phyloP scores from a whole-genome alignment of 306 rosid species.

The Sindora glabra region DNA sequence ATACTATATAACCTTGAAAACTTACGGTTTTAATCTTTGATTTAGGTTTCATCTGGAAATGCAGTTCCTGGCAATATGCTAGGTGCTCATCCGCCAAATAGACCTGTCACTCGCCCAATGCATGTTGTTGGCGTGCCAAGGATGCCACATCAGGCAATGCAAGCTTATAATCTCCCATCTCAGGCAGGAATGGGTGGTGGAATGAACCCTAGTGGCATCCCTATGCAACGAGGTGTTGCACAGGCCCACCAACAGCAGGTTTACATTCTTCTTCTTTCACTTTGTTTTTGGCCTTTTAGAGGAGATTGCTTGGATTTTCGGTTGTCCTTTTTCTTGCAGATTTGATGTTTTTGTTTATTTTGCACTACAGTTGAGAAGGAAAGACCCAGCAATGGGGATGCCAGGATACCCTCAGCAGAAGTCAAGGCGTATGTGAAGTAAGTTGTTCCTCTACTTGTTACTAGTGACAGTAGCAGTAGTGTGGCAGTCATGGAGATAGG shows the following conservation, averaged over 20 bases:
- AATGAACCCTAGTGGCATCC: constrained; percentile 83
- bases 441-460: background rate
- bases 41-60: constrained; percentile 72
- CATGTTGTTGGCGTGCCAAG: constrained; percentile 63
- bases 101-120: constrained; percentile 67
- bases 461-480: background rate
- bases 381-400: constrained; percentile 66
- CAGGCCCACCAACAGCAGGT: constrained; percentile 92
- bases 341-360: constrained; percentile 12
- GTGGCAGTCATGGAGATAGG: background rate
- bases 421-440: constrained; percentile 66
- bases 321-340: background rate
- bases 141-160: constrained; percentile 68
- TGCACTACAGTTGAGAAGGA: constrained; percentile 61
- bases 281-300: background rate
- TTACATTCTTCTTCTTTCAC: background rate
- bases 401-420: constrained; percentile 73
- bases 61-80: constrained; percentile 56
- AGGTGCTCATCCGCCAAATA: constrained; percentile 52
- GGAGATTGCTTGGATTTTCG: background rate
- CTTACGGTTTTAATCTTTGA: constrained; percentile 7
- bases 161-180: constrained; percentile 69
- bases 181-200: constrained; percentile 76
- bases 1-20: no score
- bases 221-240: constrained; percentile 82